Base-by-base conservation (phyloP, 176 grass and related monocot genomes). In the Oropetium thomaeum region DNA sequence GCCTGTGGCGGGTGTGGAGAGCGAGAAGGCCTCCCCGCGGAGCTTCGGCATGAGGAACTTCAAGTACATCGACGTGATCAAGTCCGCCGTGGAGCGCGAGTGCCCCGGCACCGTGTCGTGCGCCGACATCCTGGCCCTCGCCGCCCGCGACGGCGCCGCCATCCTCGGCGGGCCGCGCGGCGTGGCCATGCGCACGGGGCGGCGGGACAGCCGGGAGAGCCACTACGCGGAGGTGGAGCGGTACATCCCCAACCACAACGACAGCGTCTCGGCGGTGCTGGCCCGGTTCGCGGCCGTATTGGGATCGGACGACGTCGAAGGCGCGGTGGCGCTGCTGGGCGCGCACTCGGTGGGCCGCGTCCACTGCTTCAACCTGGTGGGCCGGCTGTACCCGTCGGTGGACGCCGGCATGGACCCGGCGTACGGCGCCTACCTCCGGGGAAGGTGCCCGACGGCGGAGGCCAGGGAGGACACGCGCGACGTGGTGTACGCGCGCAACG, bases 311-410 rank as follows among this genome's bases (percentile, higher is more conserved):
- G 79, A 16, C 47, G 51, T 61, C 29, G 75, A 90, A 44, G 73
- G 30, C 29, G 28, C 63, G 1, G 85, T 87, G 30, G 81, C 85
- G 13, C 85, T 87, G 53, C 65, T 91, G 29, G 88, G 88, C 47
- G 85, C 81, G 34, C 85, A 91, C 74, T 91, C 85, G 5, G 89
- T 91, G 1, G 85, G 85, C 7, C 89, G 81, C 55, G 85, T 87
- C 0, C 89, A 87, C 81, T 87, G 89, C 51, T 22, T 16, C 60
- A 91, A 91, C 81, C 67, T 91, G 1, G 85, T 85, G 5, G 47
- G 0, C 0, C 1, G 85, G 20, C 77, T 85, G 28, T 82, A 91
- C 73, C 89, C 89, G 5, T 8, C 53, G 2, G 15, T 87, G 25
- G 85, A 91, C 73, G 67, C 37, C 17, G 32, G 25, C 14, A 17